A percentile compares a stretch with the other conserved stretches of the same genome.
These are phyloP conservation scores for Lachnellula cervina DNA, from an alignment of 2,329 filamentous ascomycete species.

Conservation along the genomic window DNA sequence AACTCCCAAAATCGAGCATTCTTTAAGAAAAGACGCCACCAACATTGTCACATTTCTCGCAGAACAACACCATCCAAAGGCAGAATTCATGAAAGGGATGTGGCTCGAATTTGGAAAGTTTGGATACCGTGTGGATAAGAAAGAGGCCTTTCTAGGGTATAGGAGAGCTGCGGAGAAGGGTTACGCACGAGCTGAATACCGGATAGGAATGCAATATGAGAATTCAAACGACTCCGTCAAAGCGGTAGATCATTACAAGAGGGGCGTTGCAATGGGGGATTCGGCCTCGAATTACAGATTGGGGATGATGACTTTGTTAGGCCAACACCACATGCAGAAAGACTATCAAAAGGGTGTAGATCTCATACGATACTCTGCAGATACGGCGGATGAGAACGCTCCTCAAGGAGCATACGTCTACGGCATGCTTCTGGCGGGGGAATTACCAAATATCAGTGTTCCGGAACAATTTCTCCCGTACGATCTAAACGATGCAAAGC, in stretches of 20 bases:
- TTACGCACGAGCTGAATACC: slow-evolving; percentile 85
- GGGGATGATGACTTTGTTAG: slow-evolving; percentile 95
- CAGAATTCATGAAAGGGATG: slow-evolving; percentile 89
- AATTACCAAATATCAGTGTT: slow-evolving; percentile 84
- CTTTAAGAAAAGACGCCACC: slow-evolving; percentile 80
- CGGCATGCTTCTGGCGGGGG: slow-evolving; percentile 87
- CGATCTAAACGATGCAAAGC: slow-evolving; percentile 68
- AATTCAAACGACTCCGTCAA: slow-evolving; percentile 89
- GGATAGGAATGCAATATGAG: slow-evolving; percentile 98
- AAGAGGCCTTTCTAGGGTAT: slow-evolving; percentile 87
- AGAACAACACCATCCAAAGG: slow-evolving; percentile 87
- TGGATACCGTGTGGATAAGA: slow-evolving; percentile 83
- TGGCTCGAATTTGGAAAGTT: slow-evolving; percentile 99
- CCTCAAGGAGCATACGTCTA: slow-evolving; percentile 94
- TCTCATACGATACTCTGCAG: slow-evolving; percentile 76
- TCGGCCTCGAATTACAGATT: slow-evolving; percentile 82
- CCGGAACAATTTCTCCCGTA: slow-evolving; percentile 67
- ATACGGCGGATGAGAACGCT: slow-evolving; percentile 90
- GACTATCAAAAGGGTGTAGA: slow-evolving; percentile 75
- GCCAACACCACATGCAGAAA: slow-evolving; percentile 85
- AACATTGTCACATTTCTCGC: slow-evolving; percentile 89
- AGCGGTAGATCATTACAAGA: slow-evolving; percentile 84
- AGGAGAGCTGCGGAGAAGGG: slow-evolving; percentile 79
- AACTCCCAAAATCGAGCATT: slow-evolving; percentile 84
- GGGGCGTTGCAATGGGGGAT: slow-evolving; percentile 73